Base-by-base conservation (phyloP, 2,329 filamentous ascomycete species). In the Penicillium sp. region DNA sequence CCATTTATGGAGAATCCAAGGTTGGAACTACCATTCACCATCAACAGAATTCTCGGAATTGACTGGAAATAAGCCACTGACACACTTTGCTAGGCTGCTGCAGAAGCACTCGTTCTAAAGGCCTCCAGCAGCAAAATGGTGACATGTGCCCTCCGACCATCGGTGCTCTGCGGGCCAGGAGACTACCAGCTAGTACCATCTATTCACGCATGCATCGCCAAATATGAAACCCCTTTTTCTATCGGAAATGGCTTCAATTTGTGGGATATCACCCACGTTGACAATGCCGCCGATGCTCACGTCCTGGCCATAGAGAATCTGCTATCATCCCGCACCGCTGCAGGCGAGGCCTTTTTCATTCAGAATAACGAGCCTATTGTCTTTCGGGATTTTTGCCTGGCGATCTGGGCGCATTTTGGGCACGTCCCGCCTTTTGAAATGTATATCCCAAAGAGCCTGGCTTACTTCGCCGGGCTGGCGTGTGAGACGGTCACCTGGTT, bases 401-500 rank as follows among this genome's bases (percentile, higher is more conserved):
- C 71, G 9, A 70, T 78, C 44, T 79, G 76, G 77, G 69, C 66
- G 11, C 69, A 75, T 53, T 85, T 85, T 64, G 82, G 77, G 0
- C 75, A 80, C 27, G 64, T 65, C 15, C 83, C 84, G 5, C 65
- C 66, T 0, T 82, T 76, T 50, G 67, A 81, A 46, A 57, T 85
- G 8, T 71, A 66, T 31, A 77, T 86, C 15, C 82, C 84, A 0
- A 67, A 73, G 55, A 33, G 62, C 4, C 41, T 84, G 60, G 83
- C 80, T 7, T 81, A 78, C 74, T 61, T 79, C 48, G 67, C 76
- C 50, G 83, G 79, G 1, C 68, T 73, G 50, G 54, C 77, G 10
- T 75, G 76, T 41, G 83, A 85, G 66, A 73, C 69, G 51, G 68
- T 75, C 53, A 78, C 76, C 34, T 82, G 81, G 76, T 53, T 78